phyloP scores from a whole-genome alignment of 768 basidiomycete genomes.

The Suillus subluteus region DNA sequence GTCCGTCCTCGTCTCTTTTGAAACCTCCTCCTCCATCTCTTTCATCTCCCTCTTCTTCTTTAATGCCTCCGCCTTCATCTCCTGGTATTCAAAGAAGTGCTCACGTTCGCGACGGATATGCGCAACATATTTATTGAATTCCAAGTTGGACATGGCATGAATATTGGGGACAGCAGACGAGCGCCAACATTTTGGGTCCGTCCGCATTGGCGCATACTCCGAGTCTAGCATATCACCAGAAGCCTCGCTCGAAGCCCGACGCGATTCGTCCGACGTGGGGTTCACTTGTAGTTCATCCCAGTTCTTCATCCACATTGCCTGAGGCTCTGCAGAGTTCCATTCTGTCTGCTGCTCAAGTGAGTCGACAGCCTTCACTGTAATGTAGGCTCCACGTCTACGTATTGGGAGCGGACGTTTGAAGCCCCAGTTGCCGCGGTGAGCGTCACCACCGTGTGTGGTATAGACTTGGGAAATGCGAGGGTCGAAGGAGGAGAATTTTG shows the following conservation, averaged over 20 bases:
- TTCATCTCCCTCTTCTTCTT: conserved; percentile 11
- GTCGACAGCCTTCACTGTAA: conserved; percentile 72
- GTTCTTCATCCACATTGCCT: conserved; percentile 69
- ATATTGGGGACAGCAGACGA: conserved; percentile 51
- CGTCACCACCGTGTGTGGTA: conserved; percentile 67
- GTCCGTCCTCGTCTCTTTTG: conserved; percentile 12
- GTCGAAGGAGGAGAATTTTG: conserved; percentile 82
- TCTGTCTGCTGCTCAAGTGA: conserved; percentile 75
- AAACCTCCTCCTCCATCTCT: neutral
- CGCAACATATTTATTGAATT: conserved; percentile 64
- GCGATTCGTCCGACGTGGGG: conserved; percentile 5
- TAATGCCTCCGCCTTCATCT: conserved; percentile 12
- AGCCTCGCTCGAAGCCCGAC: conserved; percentile 5
- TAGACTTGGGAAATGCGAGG: conserved; percentile 80
- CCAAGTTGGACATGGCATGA: conserved; percentile 57
- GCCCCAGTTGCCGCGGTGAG: conserved; percentile 82
- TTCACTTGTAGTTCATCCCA: conserved; percentile 58
- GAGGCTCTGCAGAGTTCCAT: conserved; percentile 69
- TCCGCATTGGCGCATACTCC: conserved; percentile 26
- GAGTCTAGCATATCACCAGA: conserved; percentile 26
- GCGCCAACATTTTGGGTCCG: conserved; percentile 25
- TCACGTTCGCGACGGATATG: conserved; percentile 60
- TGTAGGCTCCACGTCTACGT: conserved; percentile 62
- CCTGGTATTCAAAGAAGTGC: conserved; percentile 51
- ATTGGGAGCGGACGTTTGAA: conserved; percentile 81